Conservation (phyloP, 441 rosid genomes). For the Eutrema salsugineum region DNA sequence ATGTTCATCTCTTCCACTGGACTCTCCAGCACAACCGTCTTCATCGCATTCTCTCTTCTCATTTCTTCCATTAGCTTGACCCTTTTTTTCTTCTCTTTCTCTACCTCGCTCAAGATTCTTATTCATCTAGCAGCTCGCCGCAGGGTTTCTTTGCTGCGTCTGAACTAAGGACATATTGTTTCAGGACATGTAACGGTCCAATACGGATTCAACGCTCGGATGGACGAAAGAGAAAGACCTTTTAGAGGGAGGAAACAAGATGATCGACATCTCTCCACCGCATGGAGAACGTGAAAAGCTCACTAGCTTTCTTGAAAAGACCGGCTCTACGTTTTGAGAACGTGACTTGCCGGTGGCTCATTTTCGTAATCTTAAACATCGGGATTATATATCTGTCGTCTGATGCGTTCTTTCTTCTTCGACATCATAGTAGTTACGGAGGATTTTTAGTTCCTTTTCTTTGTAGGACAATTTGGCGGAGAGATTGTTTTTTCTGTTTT, state of each 20-base stretch:
- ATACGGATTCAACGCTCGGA: slow-evolving; percentile 19
- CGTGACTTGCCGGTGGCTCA: slow-evolving; percentile 37
- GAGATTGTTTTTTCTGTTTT: neutral
- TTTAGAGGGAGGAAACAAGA: slow-evolving; percentile 29
- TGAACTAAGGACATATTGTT: slow-evolving; percentile 1
- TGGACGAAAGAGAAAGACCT: slow-evolving; percentile 34
- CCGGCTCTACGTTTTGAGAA: slow-evolving; percentile 46
- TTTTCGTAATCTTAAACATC: slow-evolving; percentile 33
- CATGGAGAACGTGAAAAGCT: slow-evolving; percentile 36
- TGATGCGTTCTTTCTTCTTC: slow-evolving; percentile 34
- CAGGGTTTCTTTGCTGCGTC: neutral
- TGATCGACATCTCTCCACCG: slow-evolving; percentile 34
- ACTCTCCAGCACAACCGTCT: slow-evolving; percentile 22
- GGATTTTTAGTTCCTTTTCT: neutral
- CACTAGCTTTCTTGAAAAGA: slow-evolving; percentile 41
- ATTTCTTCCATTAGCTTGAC: slow-evolving; percentile 18
- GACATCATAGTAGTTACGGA: neutral
- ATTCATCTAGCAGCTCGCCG: slow-evolving; percentile 2
- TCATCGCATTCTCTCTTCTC: neutral
- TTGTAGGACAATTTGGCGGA: neutral
- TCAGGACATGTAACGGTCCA: slow-evolving; percentile 15
- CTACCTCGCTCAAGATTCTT: slow-evolving; percentile 6
- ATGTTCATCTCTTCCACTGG: slow-evolving; percentile 22
- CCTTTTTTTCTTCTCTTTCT: slow-evolving; percentile 23
- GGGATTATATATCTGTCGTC: slow-evolving; percentile 38